Conservation (phyloP, 179 eudicot species). For the Spinacia oleracea region DNA sequence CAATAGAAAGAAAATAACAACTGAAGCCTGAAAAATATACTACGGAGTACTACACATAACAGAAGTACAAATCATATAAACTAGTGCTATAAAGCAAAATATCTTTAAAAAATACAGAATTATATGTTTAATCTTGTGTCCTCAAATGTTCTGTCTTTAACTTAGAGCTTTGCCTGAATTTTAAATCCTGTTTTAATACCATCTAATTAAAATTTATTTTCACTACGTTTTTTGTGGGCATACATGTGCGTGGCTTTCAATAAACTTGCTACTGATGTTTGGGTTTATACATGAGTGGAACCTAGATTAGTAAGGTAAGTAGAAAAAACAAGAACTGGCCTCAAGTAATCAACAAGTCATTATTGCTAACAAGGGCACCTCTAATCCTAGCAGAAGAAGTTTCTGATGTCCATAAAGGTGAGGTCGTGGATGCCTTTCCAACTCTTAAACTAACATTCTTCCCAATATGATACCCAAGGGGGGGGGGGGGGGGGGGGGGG, state of each 20-base stretch:
- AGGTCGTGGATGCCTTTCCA: conserved; percentile 64
- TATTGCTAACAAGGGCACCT: conserved; percentile 64
- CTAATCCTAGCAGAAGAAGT: conserved; percentile 55
- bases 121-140: background rate
- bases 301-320: conserved; percentile 46
- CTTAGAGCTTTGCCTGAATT: background rate
- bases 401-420: conserved; percentile 57
- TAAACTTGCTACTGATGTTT: background rate
- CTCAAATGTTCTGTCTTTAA: background rate
- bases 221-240: background rate
- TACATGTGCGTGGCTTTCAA: background rate
- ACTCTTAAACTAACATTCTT: conserved; percentile 34
- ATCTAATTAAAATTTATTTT: background rate
- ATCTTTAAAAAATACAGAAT: background rate
- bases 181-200: background rate
- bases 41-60: background rate
- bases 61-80: background rate
- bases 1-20: background rate
- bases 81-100: background rate
- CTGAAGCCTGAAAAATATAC: background rate
- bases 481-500: conserved; percentile 44
- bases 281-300: conserved; percentile 40
- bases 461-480: conserved; percentile 56
- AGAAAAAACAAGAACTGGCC: conserved; percentile 48
- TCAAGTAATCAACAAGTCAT: conserved; percentile 50